phyloP scores from a whole-genome alignment of 306 rosid genomes.

The Vicia sativa region DNA sequence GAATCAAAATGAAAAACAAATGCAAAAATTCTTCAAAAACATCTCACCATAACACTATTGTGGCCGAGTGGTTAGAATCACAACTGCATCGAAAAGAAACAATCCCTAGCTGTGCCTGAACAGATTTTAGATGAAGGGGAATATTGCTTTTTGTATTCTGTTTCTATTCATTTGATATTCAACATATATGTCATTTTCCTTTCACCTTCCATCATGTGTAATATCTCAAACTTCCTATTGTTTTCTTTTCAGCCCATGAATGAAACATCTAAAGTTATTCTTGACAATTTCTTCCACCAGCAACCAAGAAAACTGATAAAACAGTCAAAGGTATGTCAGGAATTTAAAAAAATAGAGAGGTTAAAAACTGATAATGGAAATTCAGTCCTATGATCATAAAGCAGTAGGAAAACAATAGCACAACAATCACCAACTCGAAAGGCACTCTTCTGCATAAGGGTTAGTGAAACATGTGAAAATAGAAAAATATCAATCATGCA shows the following conservation, averaged over 20 bases:
- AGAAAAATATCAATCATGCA: not conserved
- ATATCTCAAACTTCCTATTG: conserved; percentile 3
- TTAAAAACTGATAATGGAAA: not conserved
- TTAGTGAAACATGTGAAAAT: not conserved
- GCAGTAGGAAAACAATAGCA: conserved; percentile 9
- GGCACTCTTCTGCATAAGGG: not conserved
- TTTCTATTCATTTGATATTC: too few relatives aligned
- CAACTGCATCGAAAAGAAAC: too few relatives aligned
- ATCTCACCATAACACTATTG: too few relatives aligned
- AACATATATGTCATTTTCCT: not conserved
- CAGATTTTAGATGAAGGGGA: too few relatives aligned
- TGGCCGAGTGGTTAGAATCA: too few relatives aligned
- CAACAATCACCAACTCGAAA: not conserved
- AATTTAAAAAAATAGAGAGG: not conserved
- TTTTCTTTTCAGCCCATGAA: too few relatives aligned
- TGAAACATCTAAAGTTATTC: not conserved
- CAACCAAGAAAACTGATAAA: not conserved
- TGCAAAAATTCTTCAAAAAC: too few relatives aligned
- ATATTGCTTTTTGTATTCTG: too few relatives aligned
- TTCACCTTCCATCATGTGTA: not conserved
- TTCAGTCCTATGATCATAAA: conserved; percentile 8
- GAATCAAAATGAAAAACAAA: too few relatives aligned
- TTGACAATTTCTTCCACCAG: not conserved
- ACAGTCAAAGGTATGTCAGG: not conserved
- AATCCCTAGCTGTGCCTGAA: too few relatives aligned